Conservation (phyloP, 140 eudicot genomes). For the Cichorium intybus region DNA sequence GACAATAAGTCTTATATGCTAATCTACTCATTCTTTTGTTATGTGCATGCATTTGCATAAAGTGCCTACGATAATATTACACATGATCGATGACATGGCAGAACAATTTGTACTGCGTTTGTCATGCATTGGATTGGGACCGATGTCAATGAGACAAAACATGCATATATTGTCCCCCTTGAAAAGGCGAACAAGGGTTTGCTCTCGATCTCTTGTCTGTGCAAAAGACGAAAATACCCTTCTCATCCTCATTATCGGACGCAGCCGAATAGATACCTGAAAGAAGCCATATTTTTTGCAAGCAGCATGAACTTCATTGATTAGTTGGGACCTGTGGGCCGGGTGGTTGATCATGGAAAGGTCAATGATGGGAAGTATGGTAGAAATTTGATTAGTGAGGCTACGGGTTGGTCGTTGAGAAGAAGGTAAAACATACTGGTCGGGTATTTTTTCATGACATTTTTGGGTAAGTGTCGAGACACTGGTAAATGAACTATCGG, state of each 20-base stretch:
- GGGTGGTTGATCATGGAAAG: constrained; percentile 45
- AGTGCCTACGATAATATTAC: no score
- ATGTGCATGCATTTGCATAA: neutral
- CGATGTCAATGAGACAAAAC: neutral
- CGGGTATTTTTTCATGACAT: constrained; percentile 43
- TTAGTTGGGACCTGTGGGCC: constrained; percentile 29
- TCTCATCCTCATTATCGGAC: no score
- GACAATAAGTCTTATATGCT: constrained; percentile 5
- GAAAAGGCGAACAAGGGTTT: neutral
- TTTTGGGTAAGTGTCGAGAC: constrained; percentile 40
- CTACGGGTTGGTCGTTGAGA: constrained; percentile 40
- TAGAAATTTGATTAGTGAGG: constrained; percentile 3
- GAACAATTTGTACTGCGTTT: neutral
- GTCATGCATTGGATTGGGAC: neutral
- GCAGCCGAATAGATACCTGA: constrained; percentile 47
- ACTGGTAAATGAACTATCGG: constrained; percentile 44
- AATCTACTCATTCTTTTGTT: constrained; percentile 8
- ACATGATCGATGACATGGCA: neutral
- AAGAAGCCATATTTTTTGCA: constrained; percentile 64
- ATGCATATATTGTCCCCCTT: neutral
- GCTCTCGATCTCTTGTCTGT: neutral
- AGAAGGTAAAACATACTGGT: constrained; percentile 46
- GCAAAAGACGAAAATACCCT: neutral
- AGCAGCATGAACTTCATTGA: constrained; percentile 44
- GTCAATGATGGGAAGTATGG: constrained; percentile 50